phyloP scores from a whole-genome alignment of 495 filamentous ascomycete species.

The Penicilliopsis zonata region DNA sequence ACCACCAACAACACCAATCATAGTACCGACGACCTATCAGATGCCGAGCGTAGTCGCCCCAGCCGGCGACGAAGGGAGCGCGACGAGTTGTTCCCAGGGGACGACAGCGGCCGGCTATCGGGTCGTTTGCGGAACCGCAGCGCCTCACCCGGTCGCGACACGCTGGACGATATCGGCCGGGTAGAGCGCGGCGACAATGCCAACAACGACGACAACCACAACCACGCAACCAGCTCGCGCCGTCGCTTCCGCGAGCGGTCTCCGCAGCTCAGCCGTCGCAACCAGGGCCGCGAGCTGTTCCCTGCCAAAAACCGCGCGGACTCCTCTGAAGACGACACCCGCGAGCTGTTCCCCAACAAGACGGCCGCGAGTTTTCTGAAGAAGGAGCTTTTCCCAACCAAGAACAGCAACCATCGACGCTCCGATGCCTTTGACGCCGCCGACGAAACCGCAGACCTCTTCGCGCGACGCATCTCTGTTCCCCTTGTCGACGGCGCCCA shows the following conservation, averaged over 20 bases:
- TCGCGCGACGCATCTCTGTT: conserved; percentile 39
- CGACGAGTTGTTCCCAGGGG: conserved; percentile 42
- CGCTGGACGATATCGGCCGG: conserved; percentile 40
- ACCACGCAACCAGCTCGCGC: conserved; percentile 16
- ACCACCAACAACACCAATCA: conserved; percentile 46
- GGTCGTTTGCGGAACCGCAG: conserved; percentile 49
- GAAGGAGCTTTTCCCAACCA: conserved; percentile 62
- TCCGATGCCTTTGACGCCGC: conserved; percentile 53
- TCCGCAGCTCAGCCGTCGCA: conserved; percentile 17
- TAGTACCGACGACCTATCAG: conserved; percentile 15
- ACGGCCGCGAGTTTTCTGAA: conserved; percentile 31
- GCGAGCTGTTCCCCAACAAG: conserved; percentile 40
- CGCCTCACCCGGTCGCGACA: conserved; percentile 59
- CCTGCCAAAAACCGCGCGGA: conserved; percentile 10
- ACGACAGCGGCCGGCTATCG: conserved; percentile 12
- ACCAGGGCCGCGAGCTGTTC: conserved; percentile 36
- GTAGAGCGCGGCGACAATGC: conserved; percentile 30
- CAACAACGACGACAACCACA: too few relatives aligned
- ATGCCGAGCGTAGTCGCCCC: conserved; percentile 17
- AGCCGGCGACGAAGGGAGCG: conserved; percentile 15
- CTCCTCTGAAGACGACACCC: conserved; percentile 11
- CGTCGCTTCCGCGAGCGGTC: conserved; percentile 33
- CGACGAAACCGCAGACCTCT: conserved; percentile 48
- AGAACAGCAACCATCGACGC: conserved; percentile 49
- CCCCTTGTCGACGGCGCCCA: conserved; percentile 36